Percentiles rank a stretch among this genome's conserved stretches.
Conservation (phyloP, 1,284 basidiomycete species). For the Calocybe gambosa region DNA sequence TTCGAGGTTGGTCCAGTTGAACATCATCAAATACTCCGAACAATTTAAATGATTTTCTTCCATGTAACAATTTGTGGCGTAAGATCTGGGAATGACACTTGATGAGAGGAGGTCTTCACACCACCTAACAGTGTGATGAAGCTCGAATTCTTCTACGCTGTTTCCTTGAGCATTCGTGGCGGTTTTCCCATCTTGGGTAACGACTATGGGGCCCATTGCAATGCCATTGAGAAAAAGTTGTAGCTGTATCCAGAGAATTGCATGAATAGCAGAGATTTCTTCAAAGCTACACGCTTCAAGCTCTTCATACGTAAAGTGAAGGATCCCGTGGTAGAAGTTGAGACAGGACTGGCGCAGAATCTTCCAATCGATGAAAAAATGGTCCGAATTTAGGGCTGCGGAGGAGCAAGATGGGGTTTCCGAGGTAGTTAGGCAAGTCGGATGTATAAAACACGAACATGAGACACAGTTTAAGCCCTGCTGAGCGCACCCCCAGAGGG, state of each 20-base stretch:
- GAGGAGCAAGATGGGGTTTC: conserved; percentile 34
- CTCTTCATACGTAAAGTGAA: conserved; percentile 37
- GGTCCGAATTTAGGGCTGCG: conserved; percentile 32
- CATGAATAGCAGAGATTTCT: conserved; percentile 57
- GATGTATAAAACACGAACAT: conserved; percentile 62
- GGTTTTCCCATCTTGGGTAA: conserved; percentile 35
- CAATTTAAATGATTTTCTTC: conserved; percentile 36
- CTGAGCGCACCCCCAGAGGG: conserved; percentile 63
- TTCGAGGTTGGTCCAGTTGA: conserved; percentile 59
- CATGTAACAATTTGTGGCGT: conserved; percentile 46
- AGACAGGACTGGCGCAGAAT: conserved; percentile 49
- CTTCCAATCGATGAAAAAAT: conserved; percentile 47
- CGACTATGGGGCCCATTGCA: conserved; percentile 51
- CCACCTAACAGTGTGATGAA: conserved; percentile 45
- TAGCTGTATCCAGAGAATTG: conserved; percentile 57
- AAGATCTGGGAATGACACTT: conserved; percentile 34
- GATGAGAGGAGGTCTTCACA: conserved; percentile 48
- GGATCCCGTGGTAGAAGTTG: conserved; percentile 41
- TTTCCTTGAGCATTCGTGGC: conserved; percentile 26
- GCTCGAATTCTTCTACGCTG: conserved; percentile 47
- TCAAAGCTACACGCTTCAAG: conserved; percentile 50
- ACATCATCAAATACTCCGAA: conserved; percentile 47
- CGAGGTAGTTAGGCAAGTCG: conserved; percentile 37
- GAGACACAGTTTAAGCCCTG: conserved; percentile 61
- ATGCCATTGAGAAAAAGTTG: conserved; percentile 64